Percentiles rank a stretch among this genome's conserved stretches.
These are phyloP conservation scores for Xenosphaeropsis pyriputrescens DNA, from an alignment of 2,329 filamentous ascomycete genomes.

Conservation along the genomic window DNA sequence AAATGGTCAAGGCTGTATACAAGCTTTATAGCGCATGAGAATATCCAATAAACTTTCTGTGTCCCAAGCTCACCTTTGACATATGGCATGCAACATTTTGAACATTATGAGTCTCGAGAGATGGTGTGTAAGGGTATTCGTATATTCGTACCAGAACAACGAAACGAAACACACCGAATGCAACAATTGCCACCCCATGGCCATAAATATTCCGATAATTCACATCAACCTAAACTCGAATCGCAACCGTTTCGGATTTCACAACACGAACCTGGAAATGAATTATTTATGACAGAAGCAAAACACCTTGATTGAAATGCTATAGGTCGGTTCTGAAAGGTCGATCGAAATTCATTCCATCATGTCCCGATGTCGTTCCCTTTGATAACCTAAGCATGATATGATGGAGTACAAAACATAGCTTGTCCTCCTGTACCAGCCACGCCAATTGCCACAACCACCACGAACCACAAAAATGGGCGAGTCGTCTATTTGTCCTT, in stretches of 20 bases:
- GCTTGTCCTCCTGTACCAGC: conserved; percentile 13
- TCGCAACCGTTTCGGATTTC: too few species aligned
- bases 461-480: conserved; percentile 8
- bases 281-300: background rate
- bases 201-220: background rate
- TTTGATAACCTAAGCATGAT: conserved; percentile 3
- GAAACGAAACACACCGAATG: too few species aligned
- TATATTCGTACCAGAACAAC: too few species aligned
- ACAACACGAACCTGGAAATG: background rate
- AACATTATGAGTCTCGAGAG: too few species aligned
- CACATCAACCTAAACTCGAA: background rate
- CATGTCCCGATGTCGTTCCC: conserved; percentile 5
- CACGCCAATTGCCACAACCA: conserved; percentile 14
- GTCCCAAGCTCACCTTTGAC: too few species aligned
- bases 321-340: conserved; percentile 3
- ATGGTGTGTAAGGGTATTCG: too few species aligned
- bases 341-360: conserved; percentile 6
- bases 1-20: too few species aligned
- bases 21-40: too few species aligned
- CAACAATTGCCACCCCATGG: background rate
- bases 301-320: conserved; percentile 6
- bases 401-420: conserved; percentile 13
- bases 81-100: too few species aligned
- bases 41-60: too few species aligned
- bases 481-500: conserved; percentile 67